Base-by-base conservation (phyloP, 2,329 filamentous ascomycete species). In the Periconia sp. region DNA sequence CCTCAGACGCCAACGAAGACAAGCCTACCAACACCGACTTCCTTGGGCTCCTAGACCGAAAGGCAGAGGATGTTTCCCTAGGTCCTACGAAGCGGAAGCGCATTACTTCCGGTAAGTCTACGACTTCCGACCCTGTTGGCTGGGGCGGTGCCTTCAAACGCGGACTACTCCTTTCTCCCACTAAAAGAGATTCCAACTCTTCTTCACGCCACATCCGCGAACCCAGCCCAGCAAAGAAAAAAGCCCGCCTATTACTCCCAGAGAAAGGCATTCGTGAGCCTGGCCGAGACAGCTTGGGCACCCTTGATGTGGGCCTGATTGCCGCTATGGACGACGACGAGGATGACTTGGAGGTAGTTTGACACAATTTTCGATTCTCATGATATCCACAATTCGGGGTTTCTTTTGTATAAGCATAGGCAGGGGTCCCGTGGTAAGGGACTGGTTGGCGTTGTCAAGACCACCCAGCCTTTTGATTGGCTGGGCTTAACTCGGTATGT, bases 311-410 rank as follows among this genome's bases (percentile, higher is more conserved):
- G 13, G 66, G 66, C 6, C 48, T 70, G 11, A 46, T 69, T 26
- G 66, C 66, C 17, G 65, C 66, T 16, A 66, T 66, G 62, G 69
- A 72, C 29, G 69, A 71, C 11, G 72, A 74, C 34, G 73, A 77
- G 31, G 74, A 77, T 56, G 74, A 74, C 43, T 62, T 78, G 66
- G 75, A 78, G 54, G 72, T 78, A 60, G 66, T 78, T 55, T 75
- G 39, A 63, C 51, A 46, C 29, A 39, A 4, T 12, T n/a, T 28
- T 37, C 24, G 10, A 25, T 35, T 28, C n/a, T 11, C 69, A 44
- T 50, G 37, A 56, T 57, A 53, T 43, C 40, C 41, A 32, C 32
- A 32, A 28, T 24, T 45, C 36, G 12, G 25, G 8, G 18, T 44
- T 29, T 42, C 23, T 34, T 49, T 52, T 46, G 29, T 32, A 16